Percentiles rank a stretch among this genome's conserved stretches.
These are phyloP conservation scores for Mucor velutinosus DNA, from an alignment of 371 early-diverging fungal genomes.

Conservation along the genomic window DNA sequence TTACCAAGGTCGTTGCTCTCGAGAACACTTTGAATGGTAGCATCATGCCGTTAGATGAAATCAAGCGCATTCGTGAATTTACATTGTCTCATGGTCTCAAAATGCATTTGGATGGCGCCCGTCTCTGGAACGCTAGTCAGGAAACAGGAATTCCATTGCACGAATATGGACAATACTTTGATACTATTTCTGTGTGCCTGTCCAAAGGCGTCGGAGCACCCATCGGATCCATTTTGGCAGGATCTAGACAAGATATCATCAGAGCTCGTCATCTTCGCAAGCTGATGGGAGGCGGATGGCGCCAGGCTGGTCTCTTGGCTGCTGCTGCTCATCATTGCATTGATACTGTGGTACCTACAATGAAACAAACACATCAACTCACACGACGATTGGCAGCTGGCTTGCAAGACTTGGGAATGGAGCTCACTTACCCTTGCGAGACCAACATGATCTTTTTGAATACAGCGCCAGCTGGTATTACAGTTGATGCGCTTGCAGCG, in stretches of 20 bases:
- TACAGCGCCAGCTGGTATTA: slow-evolving; percentile 40
- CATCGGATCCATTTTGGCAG: slow-evolving; percentile 84
- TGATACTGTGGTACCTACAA: slow-evolving; percentile 60
- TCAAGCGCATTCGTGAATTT: slow-evolving; percentile 60
- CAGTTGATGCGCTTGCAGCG: slow-evolving; percentile 48
- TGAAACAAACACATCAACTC: slow-evolving; percentile 65
- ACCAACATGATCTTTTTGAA: slow-evolving; percentile 90
- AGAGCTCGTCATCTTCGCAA: slow-evolving; percentile 83
- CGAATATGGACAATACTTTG: slow-evolving; percentile 72
- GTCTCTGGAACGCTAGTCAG: slow-evolving; percentile 86
- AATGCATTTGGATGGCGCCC: slow-evolving; percentile 87
- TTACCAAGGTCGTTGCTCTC: slow-evolving; percentile 65
- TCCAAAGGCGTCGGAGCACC: slow-evolving; percentile 91
- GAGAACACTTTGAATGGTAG: slow-evolving; percentile 90
- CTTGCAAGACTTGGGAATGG: slow-evolving; percentile 61
- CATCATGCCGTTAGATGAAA: slow-evolving; percentile 76
- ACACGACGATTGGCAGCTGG: slow-evolving; percentile 63
- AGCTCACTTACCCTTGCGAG: slow-evolving; percentile 64
- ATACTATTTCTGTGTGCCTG: slow-evolving; percentile 83
- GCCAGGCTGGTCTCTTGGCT: slow-evolving; percentile 83
- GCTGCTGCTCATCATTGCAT: slow-evolving; percentile 73
- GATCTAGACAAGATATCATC: slow-evolving; percentile 55
- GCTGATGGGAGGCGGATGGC: slow-evolving; percentile 91
- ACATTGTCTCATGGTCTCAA: slow-evolving; percentile 52
- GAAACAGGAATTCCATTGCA: slow-evolving; percentile 69